These are phyloP conservation scores for Picochlorum costavermella DNA, from an alignment of 139 green algal species.

Conservation along the genomic window DNA sequence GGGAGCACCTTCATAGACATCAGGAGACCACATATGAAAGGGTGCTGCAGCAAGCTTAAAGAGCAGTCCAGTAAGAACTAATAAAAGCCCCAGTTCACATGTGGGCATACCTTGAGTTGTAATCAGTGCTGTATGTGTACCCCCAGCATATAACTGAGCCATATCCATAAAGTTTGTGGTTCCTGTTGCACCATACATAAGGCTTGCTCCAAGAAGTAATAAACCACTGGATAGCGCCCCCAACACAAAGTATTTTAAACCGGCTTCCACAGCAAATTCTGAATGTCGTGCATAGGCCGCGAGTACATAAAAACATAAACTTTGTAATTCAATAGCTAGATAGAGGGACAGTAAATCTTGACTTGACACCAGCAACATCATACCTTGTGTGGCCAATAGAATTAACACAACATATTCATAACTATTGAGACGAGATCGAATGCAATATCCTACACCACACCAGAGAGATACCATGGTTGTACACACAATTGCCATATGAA, in stretches of 20 bases:
- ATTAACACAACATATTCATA: constrained; percentile 46
- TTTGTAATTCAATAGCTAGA: constrained; percentile 57
- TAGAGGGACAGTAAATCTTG: constrained; percentile 57
- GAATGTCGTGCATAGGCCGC: constrained; percentile 48
- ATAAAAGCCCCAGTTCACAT: constrained; percentile 48
- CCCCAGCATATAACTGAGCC: constrained; percentile 42
- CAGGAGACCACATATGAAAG: constrained; percentile 62
- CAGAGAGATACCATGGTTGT: too few species aligned
- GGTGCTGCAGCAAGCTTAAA: constrained; percentile 55
- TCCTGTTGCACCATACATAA: constrained; percentile 57
- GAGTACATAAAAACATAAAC: constrained; percentile 60
- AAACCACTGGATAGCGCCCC: constrained; percentile 54
- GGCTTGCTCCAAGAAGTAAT: constrained; percentile 49
- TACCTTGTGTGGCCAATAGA: constrained; percentile 44
- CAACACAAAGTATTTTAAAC: constrained; percentile 62
- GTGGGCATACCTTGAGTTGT: constrained; percentile 22
- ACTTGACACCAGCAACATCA: constrained; percentile 49
- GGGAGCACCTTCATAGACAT: constrained; percentile 58
- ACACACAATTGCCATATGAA: too few species aligned
- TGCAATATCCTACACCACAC: constrained; percentile 36
- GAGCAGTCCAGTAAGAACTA: constrained; percentile 47
- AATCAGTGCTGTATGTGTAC: constrained; percentile 18
- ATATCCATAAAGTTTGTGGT: constrained; percentile 38
- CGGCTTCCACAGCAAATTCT: constrained; percentile 54
- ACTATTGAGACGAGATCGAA: constrained; percentile 31